Percentiles rank a stretch among this genome's conserved stretches.
Evolutionary conservation across 2,329 filamentous ascomycete species (phyloP).

Genomic region (Penicillium sp.): DNA sequence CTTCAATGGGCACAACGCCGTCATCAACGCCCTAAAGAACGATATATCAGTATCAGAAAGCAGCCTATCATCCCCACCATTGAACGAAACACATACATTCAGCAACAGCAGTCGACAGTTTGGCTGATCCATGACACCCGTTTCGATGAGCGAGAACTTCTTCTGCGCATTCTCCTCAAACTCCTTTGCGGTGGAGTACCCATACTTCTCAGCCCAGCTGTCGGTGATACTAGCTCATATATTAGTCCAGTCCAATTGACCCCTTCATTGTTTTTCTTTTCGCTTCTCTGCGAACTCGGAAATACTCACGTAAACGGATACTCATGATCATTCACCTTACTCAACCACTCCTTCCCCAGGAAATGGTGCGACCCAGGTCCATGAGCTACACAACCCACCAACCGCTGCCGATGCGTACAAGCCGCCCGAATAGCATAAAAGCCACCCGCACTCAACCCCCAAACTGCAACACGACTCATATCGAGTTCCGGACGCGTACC

Average conservation of each 20-base stretch:
- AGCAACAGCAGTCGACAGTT: constrained; percentile 63
- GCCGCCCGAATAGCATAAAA: constrained; percentile 71
- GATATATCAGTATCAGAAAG: constrained; percentile 7
- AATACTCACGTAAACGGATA: constrained; percentile 62
- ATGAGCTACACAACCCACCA: constrained; percentile 64
- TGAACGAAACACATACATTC: constrained; percentile 51
- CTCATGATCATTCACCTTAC: constrained; percentile 66
- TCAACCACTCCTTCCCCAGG: constrained; percentile 63
- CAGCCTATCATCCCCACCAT: neutral
- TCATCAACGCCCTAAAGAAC: constrained; percentile 60
- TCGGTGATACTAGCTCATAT: constrained; percentile 50
- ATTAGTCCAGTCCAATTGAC: constrained; percentile 4
- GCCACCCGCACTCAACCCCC: constrained; percentile 68
- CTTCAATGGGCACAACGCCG: constrained; percentile 70
- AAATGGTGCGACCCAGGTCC: constrained; percentile 67
- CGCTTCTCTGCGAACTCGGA: neutral
- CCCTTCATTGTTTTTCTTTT: neutral
- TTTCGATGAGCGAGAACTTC: constrained; percentile 66
- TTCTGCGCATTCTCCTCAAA: constrained; percentile 60
- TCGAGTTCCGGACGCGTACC: constrained; percentile 56
- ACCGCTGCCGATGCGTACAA: constrained; percentile 62
- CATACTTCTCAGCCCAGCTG: constrained; percentile 65
- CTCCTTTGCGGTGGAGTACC: constrained; percentile 60
- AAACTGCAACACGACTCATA: constrained; percentile 60
- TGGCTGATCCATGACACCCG: constrained; percentile 59